Evolutionary conservation across 805 yeast genomes (phyloP), one percentile per base, ranked within the genome.

Genomic region (Candida arabinofermentans): DNA sequence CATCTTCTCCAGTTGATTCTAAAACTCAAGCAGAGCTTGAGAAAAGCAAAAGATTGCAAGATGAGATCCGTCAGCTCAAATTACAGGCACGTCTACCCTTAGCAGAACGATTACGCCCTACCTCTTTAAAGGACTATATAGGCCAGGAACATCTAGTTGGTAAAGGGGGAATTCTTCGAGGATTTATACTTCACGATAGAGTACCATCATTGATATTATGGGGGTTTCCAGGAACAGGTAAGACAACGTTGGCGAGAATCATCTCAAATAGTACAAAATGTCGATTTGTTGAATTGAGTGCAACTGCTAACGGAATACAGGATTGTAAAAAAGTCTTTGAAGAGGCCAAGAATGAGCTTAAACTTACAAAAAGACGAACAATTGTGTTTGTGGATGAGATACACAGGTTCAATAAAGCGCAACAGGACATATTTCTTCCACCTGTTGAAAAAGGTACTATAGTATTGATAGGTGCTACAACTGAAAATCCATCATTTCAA

Each of bases 181-280:
- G 81, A 34, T 85, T 85, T 46, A 70, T 90, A 2, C 70, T 73
- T 27, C 64, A 74, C 62, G 77, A 83, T n/a, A 67, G 71, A 36
- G 67, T 86, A 7, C 97, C 97, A 1, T 88, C 96, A 0, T 72
- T 93, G 79, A 79, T 93, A 2, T 65, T 93, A 5, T 85, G 93
- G 86, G 99, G 99, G 0, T 96, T 96, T 1, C 95, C 97, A 2
- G 99, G 99, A 0, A 90, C 88, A 3, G 91, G 93, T 71, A 93
- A 93, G 58, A 93, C 99, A 0, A 83, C 96, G 0, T 58, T 93
- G 22, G 68, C 69, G 3, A 51, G 74, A 31, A 73, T 83, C 27
- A 63, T 85, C n/a, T 81, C 89, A 0, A 55, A 64, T 13, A 64
- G 69, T n/a, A 65, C 78, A 2, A 67, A 70, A 34, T 69, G 79